phyloP scores from a whole-genome alignment of 2,329 filamentous ascomycete species.

The Boeremia exigua region DNA sequence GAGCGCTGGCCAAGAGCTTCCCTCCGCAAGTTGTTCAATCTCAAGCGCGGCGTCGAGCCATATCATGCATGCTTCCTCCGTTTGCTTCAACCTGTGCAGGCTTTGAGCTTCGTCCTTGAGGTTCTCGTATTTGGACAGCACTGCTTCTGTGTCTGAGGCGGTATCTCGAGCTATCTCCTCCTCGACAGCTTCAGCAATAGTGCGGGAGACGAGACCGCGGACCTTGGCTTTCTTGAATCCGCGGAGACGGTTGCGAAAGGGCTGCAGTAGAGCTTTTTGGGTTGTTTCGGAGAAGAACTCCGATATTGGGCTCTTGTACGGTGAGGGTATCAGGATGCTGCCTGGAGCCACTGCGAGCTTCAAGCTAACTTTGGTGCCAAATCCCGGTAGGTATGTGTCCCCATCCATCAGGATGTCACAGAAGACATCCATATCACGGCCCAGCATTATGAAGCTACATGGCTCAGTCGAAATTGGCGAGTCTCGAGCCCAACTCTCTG shows the following conservation, averaged over 20 bases:
- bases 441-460: constrained; percentile 18
- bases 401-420: constrained; percentile 17
- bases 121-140: not conserved
- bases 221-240: constrained; percentile 20
- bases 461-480: not conserved
- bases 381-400: constrained; percentile 7
- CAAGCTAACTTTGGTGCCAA: constrained; percentile 7
- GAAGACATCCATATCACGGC: constrained; percentile 19
- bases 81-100: not conserved
- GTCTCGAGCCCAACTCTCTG: not conserved
- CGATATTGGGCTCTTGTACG: constrained; percentile 4
- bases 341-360: constrained; percentile 17
- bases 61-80: not conserved
- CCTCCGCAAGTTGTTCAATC: not conserved
- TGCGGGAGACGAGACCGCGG: constrained; percentile 9
- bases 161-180: constrained; percentile 16
- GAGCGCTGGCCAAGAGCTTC: not conserved
- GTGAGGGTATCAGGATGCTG: not conserved
- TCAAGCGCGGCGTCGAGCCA: not conserved
- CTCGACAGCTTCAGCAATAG: constrained; percentile 15
- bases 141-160: constrained; percentile 11
- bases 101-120: not conserved
- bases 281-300: constrained; percentile 26
- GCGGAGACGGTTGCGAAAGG: constrained; percentile 18
- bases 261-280: constrained; percentile 22